These are phyloP conservation scores for Populus tomentosa DNA, from an alignment of 441 rosid species.

Conservation along the genomic window DNA sequence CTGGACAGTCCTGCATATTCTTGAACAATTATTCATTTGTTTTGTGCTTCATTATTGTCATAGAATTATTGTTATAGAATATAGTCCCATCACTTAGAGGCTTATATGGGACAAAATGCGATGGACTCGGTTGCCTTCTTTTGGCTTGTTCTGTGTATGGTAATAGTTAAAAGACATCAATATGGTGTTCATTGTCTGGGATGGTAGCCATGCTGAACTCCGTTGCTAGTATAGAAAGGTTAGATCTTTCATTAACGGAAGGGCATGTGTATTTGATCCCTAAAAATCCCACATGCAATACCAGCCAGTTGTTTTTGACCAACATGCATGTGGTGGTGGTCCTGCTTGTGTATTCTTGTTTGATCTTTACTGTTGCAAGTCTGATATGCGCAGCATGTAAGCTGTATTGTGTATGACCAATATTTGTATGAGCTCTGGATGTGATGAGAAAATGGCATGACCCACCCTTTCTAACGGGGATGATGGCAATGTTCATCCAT, in stretches of 20 bases:
- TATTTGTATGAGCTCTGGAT: neutral
- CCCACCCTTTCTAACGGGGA: neutral
- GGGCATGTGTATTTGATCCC: constrained; percentile 3
- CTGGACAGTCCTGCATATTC: neutral
- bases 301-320: neutral
- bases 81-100: neutral
- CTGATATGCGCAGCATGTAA: neutral
- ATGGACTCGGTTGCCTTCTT: neutral
- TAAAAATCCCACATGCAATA: constrained; percentile 1
- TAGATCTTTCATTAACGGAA: neutral
- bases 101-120: neutral
- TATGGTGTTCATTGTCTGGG: neutral
- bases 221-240: neutral
- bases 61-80: constrained; percentile 2
- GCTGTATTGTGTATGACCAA: neutral
- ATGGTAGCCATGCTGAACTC: neutral
- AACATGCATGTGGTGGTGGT: neutral
- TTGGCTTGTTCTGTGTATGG: neutral
- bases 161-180: neutral
- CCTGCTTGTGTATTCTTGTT: neutral
- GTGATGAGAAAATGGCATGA: neutral
- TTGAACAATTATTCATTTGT: neutral
- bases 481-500: neutral
- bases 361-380: neutral
- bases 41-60: neutral